Conservation (phyloP, 2,329 filamentous ascomycete species). For the Diaporthe nobilis region DNA sequence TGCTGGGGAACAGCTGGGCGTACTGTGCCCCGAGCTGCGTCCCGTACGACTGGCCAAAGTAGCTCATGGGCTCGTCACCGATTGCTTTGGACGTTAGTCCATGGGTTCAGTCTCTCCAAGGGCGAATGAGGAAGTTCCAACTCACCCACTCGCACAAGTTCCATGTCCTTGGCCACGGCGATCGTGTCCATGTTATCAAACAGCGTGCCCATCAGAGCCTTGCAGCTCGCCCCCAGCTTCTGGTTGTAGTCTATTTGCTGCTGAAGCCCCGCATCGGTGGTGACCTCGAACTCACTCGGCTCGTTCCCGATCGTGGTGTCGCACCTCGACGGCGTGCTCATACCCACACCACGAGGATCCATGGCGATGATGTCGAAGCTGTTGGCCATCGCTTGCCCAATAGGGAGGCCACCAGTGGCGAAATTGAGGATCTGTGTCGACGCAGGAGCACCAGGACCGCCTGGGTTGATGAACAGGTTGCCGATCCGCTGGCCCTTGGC, state of each 20-base stretch:
- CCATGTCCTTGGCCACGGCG: conserved; percentile 52
- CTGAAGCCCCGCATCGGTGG: conserved; percentile 54
- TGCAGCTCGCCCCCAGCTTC: conserved; percentile 56
- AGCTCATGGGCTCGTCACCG: conserved; percentile 54
- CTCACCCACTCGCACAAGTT: conserved; percentile 45
- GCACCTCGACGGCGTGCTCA: conserved; percentile 57
- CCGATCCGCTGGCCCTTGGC: conserved; percentile 46
- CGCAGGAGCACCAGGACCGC: conserved; percentile 55
- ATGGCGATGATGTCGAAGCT: conserved; percentile 60
- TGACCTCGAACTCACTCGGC: conserved; percentile 54
- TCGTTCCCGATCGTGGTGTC: conserved; percentile 54
- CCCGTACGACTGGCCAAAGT: conserved; percentile 60
- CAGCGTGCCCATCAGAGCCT: conserved; percentile 54
- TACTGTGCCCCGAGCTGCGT: conserved; percentile 59
- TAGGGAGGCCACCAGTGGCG: neutral
- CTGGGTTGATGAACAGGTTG: conserved; percentile 58
- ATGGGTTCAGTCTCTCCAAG: too few relatives aligned
- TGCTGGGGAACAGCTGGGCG: conserved; percentile 59
- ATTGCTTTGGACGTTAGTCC: conserved; percentile 52
- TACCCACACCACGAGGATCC: conserved; percentile 59
- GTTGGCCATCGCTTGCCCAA: conserved; percentile 40
- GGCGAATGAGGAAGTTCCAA: conserved; percentile 45
- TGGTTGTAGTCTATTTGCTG: conserved; percentile 55
- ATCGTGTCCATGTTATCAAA: conserved; percentile 59
- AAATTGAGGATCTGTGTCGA: conserved; percentile 45